Base-by-base conservation (phyloP, 2,329 filamentous ascomycete species). In the Hypomyces rosellus region DNA sequence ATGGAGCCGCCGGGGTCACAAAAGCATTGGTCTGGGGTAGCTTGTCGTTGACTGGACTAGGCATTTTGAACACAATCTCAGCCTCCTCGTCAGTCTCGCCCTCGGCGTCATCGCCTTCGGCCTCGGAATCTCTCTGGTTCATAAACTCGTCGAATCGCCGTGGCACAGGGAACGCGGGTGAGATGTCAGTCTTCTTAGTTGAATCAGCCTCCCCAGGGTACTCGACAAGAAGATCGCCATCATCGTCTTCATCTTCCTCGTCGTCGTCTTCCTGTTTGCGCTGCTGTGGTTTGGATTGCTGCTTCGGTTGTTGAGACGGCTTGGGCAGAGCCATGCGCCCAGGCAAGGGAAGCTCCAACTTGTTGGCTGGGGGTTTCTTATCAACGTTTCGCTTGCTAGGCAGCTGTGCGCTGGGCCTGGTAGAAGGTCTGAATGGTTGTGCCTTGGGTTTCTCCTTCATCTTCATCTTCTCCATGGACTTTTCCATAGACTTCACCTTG, bases 211-310 rank as follows among this genome's bases (percentile, higher is more conserved):
- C 77, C 42, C 74, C 78, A 0, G 81, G 81, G 55, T 81, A 82
- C 62, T 85, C 82, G 50, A 85, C 72, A 22, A 76, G 74, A 34
- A 84, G 69, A 22, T 75, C 76, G 43, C 76, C 75, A 46, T 81
- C 80, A 20, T 78, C 80, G 40, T 81, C 78, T 12, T 76, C 73
- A 15, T 76, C 74, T 4, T 78, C 77, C 7, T 78, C 74, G 0
- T 79, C 77, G 2, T 76, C 74, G 6, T 80, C 74, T 1, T 76
- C 73, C 4, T 72, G 65, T 47, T 64, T 62, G 42, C 67, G 51
- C 8, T 61, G 60, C 45, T 55, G 65, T 46, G 62, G 60, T 49
- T 63, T 65, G 7, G 59, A 57, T 40, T 63, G 57, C 40, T 61
- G 60, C 46, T 62, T 64, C 4, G 57, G 56, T 30, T 30, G 25